Base-by-base conservation (phyloP, 1,139 yeast species). In the Candida tropicalis region DNA sequence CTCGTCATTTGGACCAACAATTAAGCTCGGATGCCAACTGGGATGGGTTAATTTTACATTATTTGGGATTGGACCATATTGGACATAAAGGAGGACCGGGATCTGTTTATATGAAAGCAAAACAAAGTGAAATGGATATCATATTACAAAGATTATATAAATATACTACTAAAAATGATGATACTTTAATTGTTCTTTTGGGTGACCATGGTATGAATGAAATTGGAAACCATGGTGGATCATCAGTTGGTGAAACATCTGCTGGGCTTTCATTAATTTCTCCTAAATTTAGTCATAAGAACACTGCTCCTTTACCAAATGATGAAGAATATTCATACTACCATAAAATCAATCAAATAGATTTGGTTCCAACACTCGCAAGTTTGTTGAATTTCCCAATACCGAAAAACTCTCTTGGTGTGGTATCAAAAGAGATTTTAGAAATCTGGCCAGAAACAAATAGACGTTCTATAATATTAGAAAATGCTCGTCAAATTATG, bases 201-300 rank as follows among this genome's bases (percentile, higher is more conserved):
- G 99, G 99, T 1, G 98, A 91, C 57, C 98, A 91, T 62, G 98
- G 98, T 1, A 91, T 91, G 98, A 88, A 87, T 56, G 88, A 83
- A 40, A 79, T 83, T 2, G 99, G 99, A 0, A 93, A 93, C 55
- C 99, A 93, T 60, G 99, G 99, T 10, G 99, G 97, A 0, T 87
- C 97, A 0, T 87, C 97, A 0, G 63, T 75, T 0, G 96, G 97
- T 0, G 99, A 93, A 61, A 93, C 97, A 0, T 85, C 90, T 18
- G 84, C 99, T 0, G 97, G 87, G 0, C 57, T 93, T 57, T 66
- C 83, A 1, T 73, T 93, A 39, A 66, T 87, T 1, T 84, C 97
- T 0, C 79, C 82, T 4, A 76, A 77, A 53, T 75, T 90, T 45
- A 38, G 47, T 17, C 39, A 34, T 12, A 60, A 56, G 34, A 56